A percentile compares a stretch with the other conserved stretches of the same genome.
These are phyloP conservation scores for Moricandia arvensis DNA, from an alignment of 345 rosid species.

Conservation along the genomic window DNA sequence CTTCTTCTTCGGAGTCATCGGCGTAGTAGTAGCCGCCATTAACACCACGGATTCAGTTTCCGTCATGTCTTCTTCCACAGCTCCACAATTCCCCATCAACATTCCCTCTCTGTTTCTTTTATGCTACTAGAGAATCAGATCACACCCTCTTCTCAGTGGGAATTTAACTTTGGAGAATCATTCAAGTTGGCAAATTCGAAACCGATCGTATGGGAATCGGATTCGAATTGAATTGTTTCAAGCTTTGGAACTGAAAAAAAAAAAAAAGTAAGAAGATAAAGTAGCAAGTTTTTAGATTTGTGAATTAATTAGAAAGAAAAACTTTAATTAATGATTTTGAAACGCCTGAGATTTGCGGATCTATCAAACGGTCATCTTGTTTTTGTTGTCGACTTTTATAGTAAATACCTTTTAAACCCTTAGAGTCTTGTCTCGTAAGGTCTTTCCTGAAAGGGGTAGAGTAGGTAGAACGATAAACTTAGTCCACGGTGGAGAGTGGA, in stretches of 20 bases:
- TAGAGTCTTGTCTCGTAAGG: not conserved
- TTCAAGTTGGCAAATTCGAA: not conserved
- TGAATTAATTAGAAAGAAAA: not conserved
- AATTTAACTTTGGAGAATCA: not conserved
- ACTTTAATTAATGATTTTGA: slow-evolving; percentile 23
- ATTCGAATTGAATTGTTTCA: slow-evolving; percentile 21
- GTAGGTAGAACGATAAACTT: not conserved
- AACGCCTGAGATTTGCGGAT: slow-evolving; percentile 44
- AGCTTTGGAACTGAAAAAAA: not conserved
- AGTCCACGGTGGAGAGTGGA: not conserved
- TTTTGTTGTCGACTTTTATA: slow-evolving; percentile 32
- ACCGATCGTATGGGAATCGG: slow-evolving; percentile 18
- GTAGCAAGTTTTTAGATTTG: not conserved
- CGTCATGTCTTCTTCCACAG: slow-evolving; percentile 39
- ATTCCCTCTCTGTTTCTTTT: not conserved
- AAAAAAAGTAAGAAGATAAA: not conserved
- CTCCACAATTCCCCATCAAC: slow-evolving; percentile 43
- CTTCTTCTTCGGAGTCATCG: slow-evolving; percentile 25
- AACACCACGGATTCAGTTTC: slow-evolving; percentile 16
- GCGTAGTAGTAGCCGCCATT: slow-evolving; percentile 11
- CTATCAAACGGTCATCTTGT: slow-evolving; percentile 62
- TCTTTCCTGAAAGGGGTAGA: not conserved
- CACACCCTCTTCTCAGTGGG: not conserved
- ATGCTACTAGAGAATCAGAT: slow-evolving; percentile 18
- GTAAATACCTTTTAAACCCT: slow-evolving; percentile 38